Base-by-base conservation (phyloP, 306 rosid genomes). In the Carpinus viminea region DNA sequence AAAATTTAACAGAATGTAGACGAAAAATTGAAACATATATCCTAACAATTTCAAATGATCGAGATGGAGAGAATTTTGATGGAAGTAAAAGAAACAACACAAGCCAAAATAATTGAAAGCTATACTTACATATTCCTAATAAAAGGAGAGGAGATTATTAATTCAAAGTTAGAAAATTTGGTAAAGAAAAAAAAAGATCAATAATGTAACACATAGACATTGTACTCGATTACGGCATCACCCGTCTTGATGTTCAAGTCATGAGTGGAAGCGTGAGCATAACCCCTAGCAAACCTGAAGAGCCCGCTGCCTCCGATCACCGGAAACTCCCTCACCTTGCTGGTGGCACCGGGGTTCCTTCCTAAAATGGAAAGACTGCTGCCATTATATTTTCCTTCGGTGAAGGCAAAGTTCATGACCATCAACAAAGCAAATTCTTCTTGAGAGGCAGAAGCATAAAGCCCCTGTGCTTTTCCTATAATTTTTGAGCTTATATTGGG, bases 401-500 rank as follows among this genome's bases (percentile, higher is more conserved):
- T 24, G 52, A 80, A 74, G 6, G 62, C 83, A 26, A 60, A 65
- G 41, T 74, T 80, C 59, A 66, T 12, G 2, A 68, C 75, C 83
- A 80, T 80, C 50, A 80, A 10, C 1, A 80, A 24, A 5, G 52
- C 57, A 0, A 68, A 8, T 36, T 80, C 75, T 6, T 31, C 4
- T 4, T 74, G 83, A 1, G 79, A 55, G 0, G 79, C 83, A 1
- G 70, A 74, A 7, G 51, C 53, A 31, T 80, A 80, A 7, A 79
- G 31, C 6, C 83, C 83, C 5, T 79, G 77, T 18, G 89, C 91
- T 21, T 62, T 76, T 0, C 91, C 88, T 20, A 87, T 81, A 55
- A 79, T 2, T n/a, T 84, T 80, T 3, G 90, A 88, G 72, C 61
- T 84, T 68, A 74, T 3, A 1, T 83, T 15, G 2, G 91, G 89